phyloP scores from a whole-genome alignment of 225 moss, liverwort and hornwort genomes.

The Climacium dendroides region DNA sequence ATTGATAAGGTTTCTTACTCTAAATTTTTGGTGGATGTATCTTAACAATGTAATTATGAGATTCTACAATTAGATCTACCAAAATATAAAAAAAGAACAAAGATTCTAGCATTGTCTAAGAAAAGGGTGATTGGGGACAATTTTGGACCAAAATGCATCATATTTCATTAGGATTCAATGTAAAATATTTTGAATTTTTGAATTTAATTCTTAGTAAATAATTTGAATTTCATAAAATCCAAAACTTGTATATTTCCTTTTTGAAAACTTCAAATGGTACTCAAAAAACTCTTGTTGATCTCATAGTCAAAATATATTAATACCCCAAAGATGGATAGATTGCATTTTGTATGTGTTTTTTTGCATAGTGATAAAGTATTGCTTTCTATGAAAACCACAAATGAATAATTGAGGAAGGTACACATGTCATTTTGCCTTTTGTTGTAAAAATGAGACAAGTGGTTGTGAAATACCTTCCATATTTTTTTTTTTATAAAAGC shows the following conservation, averaged over 20 bases:
- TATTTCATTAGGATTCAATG: not conserved
- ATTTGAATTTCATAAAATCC: not conserved
- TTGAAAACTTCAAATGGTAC: not conserved
- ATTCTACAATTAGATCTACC: fast-evolving
- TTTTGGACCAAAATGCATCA: not conserved
- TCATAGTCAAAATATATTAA: too few relatives aligned
- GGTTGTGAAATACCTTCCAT: too few relatives aligned
- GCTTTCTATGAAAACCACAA: too few relatives aligned
- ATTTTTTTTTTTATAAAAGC: too few relatives aligned
- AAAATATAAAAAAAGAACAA: not conserved
- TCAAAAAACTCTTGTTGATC: not conserved
- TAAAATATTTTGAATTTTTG: not conserved
- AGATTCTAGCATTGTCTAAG: not conserved
- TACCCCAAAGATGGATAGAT: too few relatives aligned
- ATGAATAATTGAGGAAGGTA: too few relatives aligned
- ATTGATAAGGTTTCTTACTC: not conserved
- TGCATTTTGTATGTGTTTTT: too few relatives aligned
- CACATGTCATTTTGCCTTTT: too few relatives aligned
- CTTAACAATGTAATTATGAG: too few relatives aligned
- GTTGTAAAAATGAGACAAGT: too few relatives aligned
- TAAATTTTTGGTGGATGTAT: not conserved
- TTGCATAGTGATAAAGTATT: too few relatives aligned
- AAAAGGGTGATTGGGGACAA: not conserved
- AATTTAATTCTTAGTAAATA: not conserved
- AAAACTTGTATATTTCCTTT: not conserved